Percentiles rank a stretch among this genome's conserved stretches.
Evolutionary conservation across 2,329 filamentous ascomycete genomes (phyloP).

Genomic region (Nemania abortiva): DNA sequence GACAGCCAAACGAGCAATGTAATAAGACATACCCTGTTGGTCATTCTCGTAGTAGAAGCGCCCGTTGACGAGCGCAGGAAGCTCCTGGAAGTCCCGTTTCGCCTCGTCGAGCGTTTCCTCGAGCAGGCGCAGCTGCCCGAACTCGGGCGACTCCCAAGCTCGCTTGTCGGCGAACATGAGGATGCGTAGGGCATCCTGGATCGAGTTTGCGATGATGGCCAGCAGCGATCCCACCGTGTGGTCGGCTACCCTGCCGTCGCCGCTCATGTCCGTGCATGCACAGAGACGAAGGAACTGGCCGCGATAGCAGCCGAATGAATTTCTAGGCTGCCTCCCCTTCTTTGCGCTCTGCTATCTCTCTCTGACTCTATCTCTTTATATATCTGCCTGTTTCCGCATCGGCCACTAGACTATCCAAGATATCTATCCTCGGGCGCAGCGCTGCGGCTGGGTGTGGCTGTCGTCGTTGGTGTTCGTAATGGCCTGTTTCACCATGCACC

Average conservation of each 20-base stretch:
- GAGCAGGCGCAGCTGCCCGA: slow-evolving; percentile 68
- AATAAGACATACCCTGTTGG: slow-evolving; percentile 60
- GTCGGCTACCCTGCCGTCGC: slow-evolving; percentile 40
- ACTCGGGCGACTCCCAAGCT: slow-evolving; percentile 69
- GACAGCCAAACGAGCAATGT: slow-evolving; percentile 5
- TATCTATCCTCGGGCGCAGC: not conserved
- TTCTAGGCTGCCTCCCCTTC: slow-evolving; percentile 16
- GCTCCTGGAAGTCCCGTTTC: slow-evolving; percentile 70
- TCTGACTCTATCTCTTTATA: not conserved
- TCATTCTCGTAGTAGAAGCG: slow-evolving; percentile 70
- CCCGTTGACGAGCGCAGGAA: slow-evolving; percentile 67
- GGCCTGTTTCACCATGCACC: slow-evolving; percentile 24
- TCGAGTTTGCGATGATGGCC: slow-evolving; percentile 66
- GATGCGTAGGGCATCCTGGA: slow-evolving; percentile 66
- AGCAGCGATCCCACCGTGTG: slow-evolving; percentile 70
- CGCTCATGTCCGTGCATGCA: slow-evolving; percentile 52
- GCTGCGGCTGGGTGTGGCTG: not conserved
- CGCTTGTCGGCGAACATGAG: slow-evolving; percentile 69
- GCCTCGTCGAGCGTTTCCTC: slow-evolving; percentile 69
- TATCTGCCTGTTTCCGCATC: slow-evolving; percentile 13
- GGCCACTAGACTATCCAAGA: not conserved
- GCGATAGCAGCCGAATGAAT: slow-evolving; percentile 17
- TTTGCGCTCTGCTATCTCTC: too few species aligned
- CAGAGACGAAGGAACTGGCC: slow-evolving; percentile 20
- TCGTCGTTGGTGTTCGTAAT: slow-evolving; percentile 15